A percentile compares a stretch with the other conserved stretches of the same genome.
Conservation (phyloP, 176 grass and related monocot species). For the Themeda triandra region DNA sequence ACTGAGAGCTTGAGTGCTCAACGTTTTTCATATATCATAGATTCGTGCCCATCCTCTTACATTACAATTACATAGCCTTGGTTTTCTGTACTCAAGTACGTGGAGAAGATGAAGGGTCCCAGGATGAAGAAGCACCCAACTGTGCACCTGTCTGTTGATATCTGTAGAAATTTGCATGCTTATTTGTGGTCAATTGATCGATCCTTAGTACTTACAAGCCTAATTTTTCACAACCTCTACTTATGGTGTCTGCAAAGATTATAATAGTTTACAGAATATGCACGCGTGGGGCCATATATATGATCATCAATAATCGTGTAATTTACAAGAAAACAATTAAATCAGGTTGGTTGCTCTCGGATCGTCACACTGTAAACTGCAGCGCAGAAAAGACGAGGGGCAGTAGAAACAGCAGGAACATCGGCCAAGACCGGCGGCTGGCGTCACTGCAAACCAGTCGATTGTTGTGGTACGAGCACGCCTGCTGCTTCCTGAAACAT, state of each 20-base stretch:
- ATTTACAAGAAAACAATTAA: neutral
- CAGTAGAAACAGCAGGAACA: constrained; percentile 30
- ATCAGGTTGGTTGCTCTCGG: neutral
- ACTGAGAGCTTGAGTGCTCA: too few relatives aligned
- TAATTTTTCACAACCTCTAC: neutral
- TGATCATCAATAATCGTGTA: neutral
- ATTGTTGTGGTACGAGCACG: constrained; percentile 68
- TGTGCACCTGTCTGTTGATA: too few relatives aligned
- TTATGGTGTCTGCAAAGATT: neutral
- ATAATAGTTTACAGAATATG: neutral
- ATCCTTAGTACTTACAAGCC: neutral
- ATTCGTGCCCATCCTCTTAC: neutral
- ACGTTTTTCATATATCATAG: neutral
- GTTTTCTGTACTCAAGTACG: neutral
- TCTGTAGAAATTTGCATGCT: neutral
- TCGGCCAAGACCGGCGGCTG: neutral
- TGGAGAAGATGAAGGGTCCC: too few relatives aligned
- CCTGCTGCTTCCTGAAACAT: constrained; percentile 31
- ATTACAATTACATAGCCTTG: too few relatives aligned
- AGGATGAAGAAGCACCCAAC: too few relatives aligned
- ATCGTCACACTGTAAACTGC: neutral
- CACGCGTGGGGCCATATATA: neutral
- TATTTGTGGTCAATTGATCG: neutral
- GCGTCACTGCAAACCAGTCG: constrained; percentile 52
- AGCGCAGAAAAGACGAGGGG: neutral